Evolutionary conservation across 257 asterid species (phyloP).

Genomic region (Anisodus acutangulus): DNA sequence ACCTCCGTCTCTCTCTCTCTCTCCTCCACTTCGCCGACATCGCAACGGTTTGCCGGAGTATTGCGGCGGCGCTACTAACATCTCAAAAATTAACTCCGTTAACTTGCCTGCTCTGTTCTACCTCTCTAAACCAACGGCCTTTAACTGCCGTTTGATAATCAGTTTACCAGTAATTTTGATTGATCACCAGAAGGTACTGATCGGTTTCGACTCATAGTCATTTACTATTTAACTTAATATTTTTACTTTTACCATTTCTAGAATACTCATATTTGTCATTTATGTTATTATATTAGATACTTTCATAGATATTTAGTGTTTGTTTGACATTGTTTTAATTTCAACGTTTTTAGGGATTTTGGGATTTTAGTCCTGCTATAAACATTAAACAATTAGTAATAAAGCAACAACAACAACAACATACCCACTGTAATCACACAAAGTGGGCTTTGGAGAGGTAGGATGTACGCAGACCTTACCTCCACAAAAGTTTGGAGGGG

Average conservation of each 20-base stretch:
- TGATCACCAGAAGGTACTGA: constrained; percentile 11
- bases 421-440: no score
- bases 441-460: no score
- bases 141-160: background rate
- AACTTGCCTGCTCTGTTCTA: background rate
- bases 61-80: constrained; percentile 25
- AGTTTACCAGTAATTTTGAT: background rate
- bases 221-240: background rate
- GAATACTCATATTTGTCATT: background rate
- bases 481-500: no score
- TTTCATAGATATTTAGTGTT: background rate
- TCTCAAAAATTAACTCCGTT: background rate
- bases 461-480: no score
- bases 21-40: constrained; percentile 36
- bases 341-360: background rate
- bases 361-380: background rate
- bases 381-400: background rate
- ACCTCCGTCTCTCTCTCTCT: constrained; percentile 29
- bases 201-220: background rate
- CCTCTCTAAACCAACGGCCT: background rate
- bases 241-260: background rate
- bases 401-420: no score
- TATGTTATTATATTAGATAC: background rate
- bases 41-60: constrained; percentile 53
- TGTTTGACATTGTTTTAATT: background rate